Conservation (phyloP, 78 protist species). For the Acrasis kona region DNA sequence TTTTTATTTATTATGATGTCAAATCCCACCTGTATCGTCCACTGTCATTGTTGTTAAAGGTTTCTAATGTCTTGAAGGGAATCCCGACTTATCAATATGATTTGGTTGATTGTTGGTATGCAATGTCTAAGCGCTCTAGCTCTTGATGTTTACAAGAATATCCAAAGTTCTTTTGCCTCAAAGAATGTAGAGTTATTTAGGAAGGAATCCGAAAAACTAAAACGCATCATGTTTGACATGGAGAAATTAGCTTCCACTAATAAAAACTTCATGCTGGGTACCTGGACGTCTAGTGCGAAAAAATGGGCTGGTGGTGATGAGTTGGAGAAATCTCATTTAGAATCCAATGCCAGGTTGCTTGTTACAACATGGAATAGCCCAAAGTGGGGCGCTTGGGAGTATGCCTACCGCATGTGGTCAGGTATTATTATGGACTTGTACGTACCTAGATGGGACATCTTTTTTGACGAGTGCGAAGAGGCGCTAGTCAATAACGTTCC, state of each 20-base stretch:
- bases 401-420: conserved; percentile 40
- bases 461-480: too few species aligned
- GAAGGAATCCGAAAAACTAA: not conserved
- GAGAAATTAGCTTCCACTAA: not conserved
- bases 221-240: too few species aligned
- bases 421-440: conserved; percentile 18
- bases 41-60: not conserved
- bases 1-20: conserved; percentile 1
- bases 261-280: conserved; percentile 11
- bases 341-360: conserved; percentile 33
- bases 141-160: not conserved
- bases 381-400: conserved; percentile 27
- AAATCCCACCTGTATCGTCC: not conserved
- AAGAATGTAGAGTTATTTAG: not conserved
- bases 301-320: too few species aligned
- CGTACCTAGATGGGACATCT: not conserved
- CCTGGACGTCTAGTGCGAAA: conserved; percentile 5
- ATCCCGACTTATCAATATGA: conserved; percentile 7
- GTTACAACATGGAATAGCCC: conserved; percentile 63
- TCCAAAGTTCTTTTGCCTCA: not conserved
- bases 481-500: too few species aligned
- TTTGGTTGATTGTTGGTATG: conserved; percentile 19
- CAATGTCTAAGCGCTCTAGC: conserved; percentile 13
- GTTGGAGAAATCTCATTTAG: not conserved
- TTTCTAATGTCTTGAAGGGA: not conserved